Percentiles rank a stretch among this genome's conserved stretches.
Evolutionary conservation across 2,329 filamentous ascomycete species (phyloP).

Genomic region (Geosmithia putterillii): DNA sequence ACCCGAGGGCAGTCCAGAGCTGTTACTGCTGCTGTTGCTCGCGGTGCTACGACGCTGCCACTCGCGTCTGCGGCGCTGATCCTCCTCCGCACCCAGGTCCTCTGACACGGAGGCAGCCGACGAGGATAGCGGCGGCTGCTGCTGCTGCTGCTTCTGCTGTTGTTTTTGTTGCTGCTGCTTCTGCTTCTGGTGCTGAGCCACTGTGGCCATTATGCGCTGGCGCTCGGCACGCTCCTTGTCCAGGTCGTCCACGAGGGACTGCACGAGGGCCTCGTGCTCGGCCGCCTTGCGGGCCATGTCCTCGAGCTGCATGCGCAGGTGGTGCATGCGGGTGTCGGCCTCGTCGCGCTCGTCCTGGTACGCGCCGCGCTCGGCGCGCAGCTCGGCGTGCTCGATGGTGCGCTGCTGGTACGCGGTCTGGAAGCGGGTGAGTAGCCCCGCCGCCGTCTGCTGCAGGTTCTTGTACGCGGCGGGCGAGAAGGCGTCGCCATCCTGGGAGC

Average conservation of each 20-base stretch:
- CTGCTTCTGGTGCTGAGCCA: constrained; percentile 21
- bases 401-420: constrained; percentile 46
- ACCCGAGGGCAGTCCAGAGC: too few species aligned
- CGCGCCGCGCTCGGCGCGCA: constrained; percentile 39
- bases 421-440: constrained; percentile 39
- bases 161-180: constrained; percentile 21
- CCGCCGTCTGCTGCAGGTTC: constrained; percentile 46
- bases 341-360: constrained; percentile 44
- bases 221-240: too few species aligned
- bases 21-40: too few species aligned
- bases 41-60: constrained; percentile 30
- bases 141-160: not conserved
- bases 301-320: constrained; percentile 48
- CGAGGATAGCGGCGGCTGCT: constrained; percentile 12
- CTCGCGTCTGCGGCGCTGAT: constrained; percentile 29
- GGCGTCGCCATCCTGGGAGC: constrained; percentile 29
- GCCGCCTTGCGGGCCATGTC: constrained; percentile 40
- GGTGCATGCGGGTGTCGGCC: constrained; percentile 34
- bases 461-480: constrained; percentile 49
- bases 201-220: constrained; percentile 33
- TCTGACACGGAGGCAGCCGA: constrained; percentile 34
- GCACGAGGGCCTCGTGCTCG: constrained; percentile 40
- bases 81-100: constrained; percentile 41
- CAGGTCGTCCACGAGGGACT: constrained; percentile 37
- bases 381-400: constrained; percentile 34